Base-by-base conservation (phyloP, 23 red algal genomes). In the Gracilaria gracilis region DNA sequence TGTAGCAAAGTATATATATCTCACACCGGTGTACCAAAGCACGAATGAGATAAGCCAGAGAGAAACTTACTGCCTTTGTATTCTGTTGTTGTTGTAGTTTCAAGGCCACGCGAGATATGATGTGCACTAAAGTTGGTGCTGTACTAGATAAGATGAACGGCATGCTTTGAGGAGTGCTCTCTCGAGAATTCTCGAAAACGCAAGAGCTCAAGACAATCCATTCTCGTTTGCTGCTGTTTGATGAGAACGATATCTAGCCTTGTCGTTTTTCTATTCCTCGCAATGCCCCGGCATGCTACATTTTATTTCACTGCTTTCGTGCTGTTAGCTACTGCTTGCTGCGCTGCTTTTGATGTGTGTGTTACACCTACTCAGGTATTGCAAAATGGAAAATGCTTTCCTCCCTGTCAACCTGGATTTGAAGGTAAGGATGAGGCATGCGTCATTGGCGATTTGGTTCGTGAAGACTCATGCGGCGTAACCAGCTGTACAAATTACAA, bases 341-440 rank as follows among this genome's bases (percentile, higher is more conserved):
- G 62, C 62, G 27, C 14, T 31, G 16, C 28, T 33, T 67, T 67
- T 67, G 28, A 36, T 3, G 62, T 67, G 27, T 67, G 62, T 67
- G 28, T 35, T 11, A 67, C 14, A 9, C 33, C 62, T 67, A 33
- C 62, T 67, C 62, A 67, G 62, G 62, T 67, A 32, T 32, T 67
- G 25, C 62, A 67, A 1, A 33, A 67, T 34, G 25, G 62, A 36
- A 67, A 67, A 36, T 67, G 62, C 33, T 67, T 33, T 67, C 62
- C 28, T 67, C 33, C 62, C 33, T 67, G 62, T 67, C 27, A 33
- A 33, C 62, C 62, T 67, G 62, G 62, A 67, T 67, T 67, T 67
- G 62, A 67, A 67, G 62, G 62, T 31, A 9, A 33, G 33, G 62
- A 36, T 33, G 62, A 29, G 9, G 32, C 62, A 67, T 67, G 62